Percentiles rank a stretch among this genome's conserved stretches.
Evolutionary conservation across 148 eudicot species (phyloP).

Genomic region (Chenopodium berlandieri): DNA sequence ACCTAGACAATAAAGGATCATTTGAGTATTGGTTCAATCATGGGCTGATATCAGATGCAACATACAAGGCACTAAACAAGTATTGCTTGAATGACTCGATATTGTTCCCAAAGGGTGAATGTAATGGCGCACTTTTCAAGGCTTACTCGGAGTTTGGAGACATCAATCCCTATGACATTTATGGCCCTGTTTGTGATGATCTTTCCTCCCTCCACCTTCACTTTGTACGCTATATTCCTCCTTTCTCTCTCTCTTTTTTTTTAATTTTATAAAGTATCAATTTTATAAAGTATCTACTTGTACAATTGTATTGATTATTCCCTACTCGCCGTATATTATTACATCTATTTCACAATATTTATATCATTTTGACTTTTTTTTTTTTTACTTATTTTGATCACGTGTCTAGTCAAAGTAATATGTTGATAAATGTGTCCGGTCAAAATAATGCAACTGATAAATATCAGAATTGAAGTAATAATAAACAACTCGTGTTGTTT

Average conservation of each 20-base stretch:
- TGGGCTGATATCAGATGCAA: slow-evolving; percentile 41
- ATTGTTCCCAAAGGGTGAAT: slow-evolving; percentile 36
- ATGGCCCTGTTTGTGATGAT: slow-evolving; percentile 25
- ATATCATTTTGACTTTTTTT: too few relatives aligned
- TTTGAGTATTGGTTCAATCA: slow-evolving; percentile 56
- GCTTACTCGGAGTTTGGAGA: slow-evolving; percentile 41
- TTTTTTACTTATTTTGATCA: too few relatives aligned
- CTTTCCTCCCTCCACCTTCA: slow-evolving; percentile 9
- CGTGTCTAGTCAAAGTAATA: too few relatives aligned
- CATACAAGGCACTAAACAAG: slow-evolving; percentile 33
- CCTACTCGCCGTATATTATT: too few relatives aligned
- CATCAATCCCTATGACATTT: slow-evolving; percentile 38
- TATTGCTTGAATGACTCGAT: slow-evolving; percentile 43
- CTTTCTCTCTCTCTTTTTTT: too few relatives aligned
- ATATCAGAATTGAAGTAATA: too few relatives aligned
- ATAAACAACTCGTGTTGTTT: too few relatives aligned
- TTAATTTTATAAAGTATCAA: background rate
- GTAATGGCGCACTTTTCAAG: slow-evolving; percentile 29
- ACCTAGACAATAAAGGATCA: slow-evolving; percentile 37
- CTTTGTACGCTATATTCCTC: slow-evolving; percentile 17
- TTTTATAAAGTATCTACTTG: too few relatives aligned
- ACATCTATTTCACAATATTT: too few relatives aligned
- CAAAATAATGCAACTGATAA: too few relatives aligned
- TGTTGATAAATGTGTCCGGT: too few relatives aligned
- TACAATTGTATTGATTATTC: too few relatives aligned